Percentiles rank a stretch among this genome's conserved stretches.
Evolutionary conservation across 2,329 filamentous ascomycete genomes (phyloP).

Genomic region (Colletotrichum sp.): DNA sequence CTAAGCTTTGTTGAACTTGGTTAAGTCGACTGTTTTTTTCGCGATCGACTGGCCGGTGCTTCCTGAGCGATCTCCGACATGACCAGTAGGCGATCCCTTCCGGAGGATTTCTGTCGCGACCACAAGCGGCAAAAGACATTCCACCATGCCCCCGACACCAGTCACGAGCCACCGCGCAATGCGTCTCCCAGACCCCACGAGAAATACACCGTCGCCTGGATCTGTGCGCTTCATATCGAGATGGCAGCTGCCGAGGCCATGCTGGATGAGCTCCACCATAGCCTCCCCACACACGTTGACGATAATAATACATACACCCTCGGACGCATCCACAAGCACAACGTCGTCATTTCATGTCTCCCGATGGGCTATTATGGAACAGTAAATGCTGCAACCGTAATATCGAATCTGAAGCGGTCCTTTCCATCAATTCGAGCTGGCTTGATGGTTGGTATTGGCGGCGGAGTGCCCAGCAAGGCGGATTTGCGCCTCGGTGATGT

Average conservation of each 20-base stretch:
- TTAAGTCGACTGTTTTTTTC: background rate
- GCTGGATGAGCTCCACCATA: slow-evolving; percentile 21
- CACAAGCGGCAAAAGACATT: background rate
- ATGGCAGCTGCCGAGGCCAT: slow-evolving; percentile 22
- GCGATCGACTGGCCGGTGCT: accelerated
- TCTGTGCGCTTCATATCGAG: slow-evolving; percentile 23
- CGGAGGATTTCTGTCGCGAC: background rate
- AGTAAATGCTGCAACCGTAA: background rate
- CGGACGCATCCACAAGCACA: background rate
- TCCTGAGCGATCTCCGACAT: background rate
- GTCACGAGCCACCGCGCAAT: background rate
- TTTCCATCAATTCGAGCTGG: slow-evolving; percentile 10
- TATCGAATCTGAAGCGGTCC: slow-evolving; percentile 14
- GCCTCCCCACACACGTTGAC: background rate
- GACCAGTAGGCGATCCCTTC: background rate
- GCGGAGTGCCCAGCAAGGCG: slow-evolving; percentile 24
- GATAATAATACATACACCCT: slow-evolving; percentile 3
- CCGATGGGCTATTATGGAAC: background rate
- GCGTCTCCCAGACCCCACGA: background rate
- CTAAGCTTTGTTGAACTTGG: background rate
- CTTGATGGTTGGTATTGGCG: slow-evolving; percentile 33
- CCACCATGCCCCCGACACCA: background rate
- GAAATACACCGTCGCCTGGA: slow-evolving; percentile 24
- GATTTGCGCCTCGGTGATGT: slow-evolving; percentile 25
- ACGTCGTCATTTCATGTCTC: slow-evolving; percentile 2